Percentiles rank a stretch among this genome's conserved stretches.
These are phyloP conservation scores for Cymbidium sinense DNA, from an alignment of 106 monocot genomes.

Conservation along the genomic window DNA sequence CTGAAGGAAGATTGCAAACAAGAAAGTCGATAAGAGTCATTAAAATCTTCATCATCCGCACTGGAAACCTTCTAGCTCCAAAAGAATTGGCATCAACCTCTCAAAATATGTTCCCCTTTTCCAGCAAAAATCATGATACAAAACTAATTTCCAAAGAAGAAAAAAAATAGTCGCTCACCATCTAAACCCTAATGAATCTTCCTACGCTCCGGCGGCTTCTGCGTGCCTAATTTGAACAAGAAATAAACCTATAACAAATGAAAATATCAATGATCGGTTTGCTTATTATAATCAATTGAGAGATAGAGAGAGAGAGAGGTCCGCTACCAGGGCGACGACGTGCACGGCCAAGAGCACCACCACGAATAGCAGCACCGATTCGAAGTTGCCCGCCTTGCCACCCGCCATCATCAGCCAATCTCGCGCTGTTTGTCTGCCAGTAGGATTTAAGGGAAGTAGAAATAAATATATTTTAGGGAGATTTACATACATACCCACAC, in stretches of 20 bases:
- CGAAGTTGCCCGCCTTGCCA: background rate
- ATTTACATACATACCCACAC: no score
- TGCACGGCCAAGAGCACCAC: slow-evolving; percentile 6
- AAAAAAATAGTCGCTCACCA: background rate
- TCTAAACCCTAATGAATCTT: background rate
- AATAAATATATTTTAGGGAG: no score
- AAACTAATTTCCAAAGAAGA: background rate
- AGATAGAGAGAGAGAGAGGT: background rate
- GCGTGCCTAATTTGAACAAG: background rate
- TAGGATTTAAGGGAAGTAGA: no score
- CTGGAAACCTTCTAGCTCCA: no score
- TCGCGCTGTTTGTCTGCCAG: background rate
- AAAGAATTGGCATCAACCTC: no score
- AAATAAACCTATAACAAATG: slow-evolving; percentile 3
- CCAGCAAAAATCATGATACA: background rate
- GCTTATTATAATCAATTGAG: background rate
- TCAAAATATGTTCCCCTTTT: no score
- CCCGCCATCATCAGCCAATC: background rate
- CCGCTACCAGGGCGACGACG: background rate
- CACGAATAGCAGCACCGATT: background rate
- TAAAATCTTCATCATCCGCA: no score
- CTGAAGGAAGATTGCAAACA: no score
- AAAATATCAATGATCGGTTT: background rate
- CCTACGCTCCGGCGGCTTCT: slow-evolving; percentile 1
- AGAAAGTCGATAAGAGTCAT: no score